Evolutionary conservation across 495 filamentous ascomycete species (phyloP).

Genomic region (Copromyces sp.): DNA sequence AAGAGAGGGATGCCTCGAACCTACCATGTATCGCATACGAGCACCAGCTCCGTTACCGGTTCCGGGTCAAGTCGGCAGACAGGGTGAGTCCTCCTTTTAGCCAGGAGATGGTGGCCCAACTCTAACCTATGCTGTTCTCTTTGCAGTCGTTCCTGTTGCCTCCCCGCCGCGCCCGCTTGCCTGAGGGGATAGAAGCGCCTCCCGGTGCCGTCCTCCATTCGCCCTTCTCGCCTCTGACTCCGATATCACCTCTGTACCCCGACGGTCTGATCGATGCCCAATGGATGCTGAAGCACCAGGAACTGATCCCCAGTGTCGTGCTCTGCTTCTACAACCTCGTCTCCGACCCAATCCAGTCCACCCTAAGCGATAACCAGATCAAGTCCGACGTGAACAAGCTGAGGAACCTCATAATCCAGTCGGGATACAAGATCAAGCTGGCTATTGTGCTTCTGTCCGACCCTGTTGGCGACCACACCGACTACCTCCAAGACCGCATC

Average conservation of each 20-base stretch:
- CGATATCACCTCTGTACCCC: constrained; percentile 68
- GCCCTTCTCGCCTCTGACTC: constrained; percentile 76
- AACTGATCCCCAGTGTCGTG: constrained; percentile 66
- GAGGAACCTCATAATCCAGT: constrained; percentile 52
- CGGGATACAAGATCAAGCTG: constrained; percentile 62
- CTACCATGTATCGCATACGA: constrained; percentile 48
- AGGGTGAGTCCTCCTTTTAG: constrained; percentile 48
- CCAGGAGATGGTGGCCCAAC: background rate
- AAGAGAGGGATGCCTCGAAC: constrained; percentile 52
- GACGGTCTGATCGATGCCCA: constrained; percentile 73
- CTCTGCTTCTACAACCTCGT: constrained; percentile 64
- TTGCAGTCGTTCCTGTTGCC: constrained; percentile 40
- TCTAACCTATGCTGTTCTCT: background rate
- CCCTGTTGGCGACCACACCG: constrained; percentile 46
- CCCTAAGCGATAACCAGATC: constrained; percentile 70
- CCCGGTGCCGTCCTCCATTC: constrained; percentile 59
- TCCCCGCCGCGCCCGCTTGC: constrained; percentile 39
- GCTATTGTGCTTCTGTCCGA: constrained; percentile 72
- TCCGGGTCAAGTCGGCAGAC: constrained; percentile 59
- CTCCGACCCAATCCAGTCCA: constrained; percentile 58
- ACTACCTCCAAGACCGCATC: constrained; percentile 55
- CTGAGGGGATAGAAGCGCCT: constrained; percentile 35
- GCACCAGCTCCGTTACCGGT: constrained; percentile 37
- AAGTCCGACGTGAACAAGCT: constrained; percentile 77
- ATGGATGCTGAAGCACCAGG: constrained; percentile 81